phyloP scores from a whole-genome alignment of 345 rosid species.

The Salix caprea region DNA sequence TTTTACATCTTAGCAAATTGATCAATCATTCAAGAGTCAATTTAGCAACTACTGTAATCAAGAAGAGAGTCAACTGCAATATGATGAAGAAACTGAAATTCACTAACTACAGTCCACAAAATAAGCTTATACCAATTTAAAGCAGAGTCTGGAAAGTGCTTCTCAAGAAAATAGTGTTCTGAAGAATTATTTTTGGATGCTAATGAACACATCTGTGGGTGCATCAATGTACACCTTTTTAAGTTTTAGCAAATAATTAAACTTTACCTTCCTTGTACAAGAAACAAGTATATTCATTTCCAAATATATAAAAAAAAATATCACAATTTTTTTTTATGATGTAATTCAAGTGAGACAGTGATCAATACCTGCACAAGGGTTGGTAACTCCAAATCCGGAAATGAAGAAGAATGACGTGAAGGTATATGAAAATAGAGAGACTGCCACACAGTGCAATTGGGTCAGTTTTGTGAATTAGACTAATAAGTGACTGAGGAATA shows the following conservation, averaged over 20 bases:
- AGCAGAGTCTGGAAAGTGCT: not conserved
- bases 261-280: not conserved
- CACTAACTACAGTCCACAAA: not conserved
- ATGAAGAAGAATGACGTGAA: constrained; percentile 72
- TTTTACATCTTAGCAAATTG: not conserved
- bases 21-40: not conserved
- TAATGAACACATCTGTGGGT: not conserved
- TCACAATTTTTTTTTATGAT: not conserved
- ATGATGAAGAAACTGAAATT: not conserved
- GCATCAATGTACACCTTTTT: not conserved
- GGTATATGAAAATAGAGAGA: constrained; percentile 86
- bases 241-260: not conserved
- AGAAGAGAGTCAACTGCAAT: not conserved
- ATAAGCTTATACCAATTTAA: not conserved
- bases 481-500: not conserved
- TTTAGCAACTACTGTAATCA: not conserved
- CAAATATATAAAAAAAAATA: not conserved
- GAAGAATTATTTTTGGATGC: not conserved
- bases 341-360: not conserved
- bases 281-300: not conserved
- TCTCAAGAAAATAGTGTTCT: not conserved
- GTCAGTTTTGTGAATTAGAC: constrained; percentile 14
- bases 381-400: constrained; percentile 84
- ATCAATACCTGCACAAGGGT: constrained; percentile 74
- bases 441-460: constrained; percentile 40